Evolutionary conservation across 1,284 basidiomycete genomes (phyloP).

Genomic region (Pseudozyma tsukubaensis): DNA sequence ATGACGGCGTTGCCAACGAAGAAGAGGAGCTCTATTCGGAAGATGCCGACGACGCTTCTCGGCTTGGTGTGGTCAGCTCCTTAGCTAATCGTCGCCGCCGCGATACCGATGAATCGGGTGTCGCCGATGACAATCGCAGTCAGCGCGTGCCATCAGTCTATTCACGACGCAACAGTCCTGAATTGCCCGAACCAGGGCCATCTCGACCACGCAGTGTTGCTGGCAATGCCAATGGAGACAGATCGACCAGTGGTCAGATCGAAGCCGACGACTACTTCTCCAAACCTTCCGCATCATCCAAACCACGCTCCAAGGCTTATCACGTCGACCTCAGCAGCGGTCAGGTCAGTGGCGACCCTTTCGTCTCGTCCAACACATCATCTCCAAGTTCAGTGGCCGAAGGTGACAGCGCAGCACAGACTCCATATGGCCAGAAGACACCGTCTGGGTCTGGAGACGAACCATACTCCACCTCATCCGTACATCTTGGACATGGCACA

Average conservation of each 20-base stretch:
- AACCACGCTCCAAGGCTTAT: conserved; percentile 23
- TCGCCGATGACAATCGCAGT: conserved; percentile 22
- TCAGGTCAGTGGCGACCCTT: conserved; percentile 34
- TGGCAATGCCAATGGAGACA: conserved; percentile 2
- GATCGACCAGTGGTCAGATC: conserved; percentile 4
- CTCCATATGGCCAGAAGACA: background rate
- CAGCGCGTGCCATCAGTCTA: conserved; percentile 42
- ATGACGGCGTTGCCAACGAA: conserved; percentile 26
- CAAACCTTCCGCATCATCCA: conserved; percentile 6
- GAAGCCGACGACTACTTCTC: conserved; percentile 39
- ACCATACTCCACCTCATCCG: conserved; percentile 12
- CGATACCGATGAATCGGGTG: conserved; percentile 15
- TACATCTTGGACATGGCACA: conserved; percentile 14
- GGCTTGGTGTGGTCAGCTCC: conserved; percentile 3
- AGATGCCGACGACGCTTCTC: conserved; percentile 14
- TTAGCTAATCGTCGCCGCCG: conserved; percentile 34
- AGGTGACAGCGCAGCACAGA: background rate
- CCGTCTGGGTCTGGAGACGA: conserved; percentile 17
- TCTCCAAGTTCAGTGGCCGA: conserved; percentile 29
- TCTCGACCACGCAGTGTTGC: conserved; percentile 38
- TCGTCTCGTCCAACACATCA: conserved; percentile 11
- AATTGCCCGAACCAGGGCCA: conserved; percentile 27
- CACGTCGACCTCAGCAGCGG: conserved; percentile 47
- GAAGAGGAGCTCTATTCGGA: conserved; percentile 16
- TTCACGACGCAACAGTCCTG: conserved; percentile 49